Base-by-base conservation (phyloP, 768 basidiomycete species). In the Gloeophyllum trabeum region DNA sequence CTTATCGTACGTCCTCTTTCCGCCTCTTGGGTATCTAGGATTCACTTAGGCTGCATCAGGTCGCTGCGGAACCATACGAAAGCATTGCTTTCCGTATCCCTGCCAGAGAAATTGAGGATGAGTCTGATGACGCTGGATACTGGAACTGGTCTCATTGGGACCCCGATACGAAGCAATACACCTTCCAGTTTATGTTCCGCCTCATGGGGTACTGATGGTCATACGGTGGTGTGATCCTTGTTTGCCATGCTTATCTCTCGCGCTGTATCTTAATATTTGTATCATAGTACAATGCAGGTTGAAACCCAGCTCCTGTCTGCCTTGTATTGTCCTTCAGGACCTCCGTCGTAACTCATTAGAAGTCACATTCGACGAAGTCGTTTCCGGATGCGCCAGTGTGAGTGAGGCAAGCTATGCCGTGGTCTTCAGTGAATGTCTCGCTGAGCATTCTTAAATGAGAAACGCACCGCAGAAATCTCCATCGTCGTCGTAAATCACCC, bases 111-210 rank as follows among this genome's bases (percentile, higher is more conserved):
- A 93, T 99, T 46, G 93, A 98, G 61, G 90, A 94, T 53, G 90
- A 91, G 54, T 76, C 86, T 36, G 83, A 90, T 46, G 90, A 93
- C 52, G 85, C 83, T 22, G 81, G 82, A 13, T 87, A 81, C 50
- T 91, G 86, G 85, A 89, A 88, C 53, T 99, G 96, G 96, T 93
- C 93, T 30, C 88, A 97, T 55, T 98, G 94, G 96, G 96, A 98
- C 59, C 79, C 87, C n/a, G 94, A 99, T 58, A 94, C 92, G 40
- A 97, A 97, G 63, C 91, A 96, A 62, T 94, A 92, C 61, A 89
- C 82, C 58, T 93, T 94, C 70, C 93, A 96, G 63, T 94, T 97
- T 69, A 86, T 97, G 80, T 97, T 92, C 67, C 76, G 81, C 52
- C 63, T 81, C 28, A 10, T 32, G 10, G 10, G 16, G 10, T 32